These are phyloP conservation scores for Stemphylium lycopersici DNA, from an alignment of 2,329 filamentous ascomycete species.

Conservation along the genomic window DNA sequence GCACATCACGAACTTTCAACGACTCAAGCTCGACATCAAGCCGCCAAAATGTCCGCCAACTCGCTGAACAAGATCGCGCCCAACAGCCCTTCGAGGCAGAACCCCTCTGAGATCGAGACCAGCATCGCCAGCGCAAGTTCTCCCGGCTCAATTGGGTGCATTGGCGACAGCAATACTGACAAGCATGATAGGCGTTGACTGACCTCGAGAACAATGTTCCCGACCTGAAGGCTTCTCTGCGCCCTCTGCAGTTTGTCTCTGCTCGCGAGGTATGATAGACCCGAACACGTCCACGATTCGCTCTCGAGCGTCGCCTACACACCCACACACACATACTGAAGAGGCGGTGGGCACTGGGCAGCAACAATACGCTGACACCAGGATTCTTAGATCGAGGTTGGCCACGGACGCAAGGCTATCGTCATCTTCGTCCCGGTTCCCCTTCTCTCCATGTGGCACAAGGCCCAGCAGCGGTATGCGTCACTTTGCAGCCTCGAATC, in stretches of 20 bases:
- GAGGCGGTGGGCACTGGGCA: slow-evolving; percentile 64
- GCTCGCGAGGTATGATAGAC: slow-evolving; percentile 92
- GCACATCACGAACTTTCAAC: slow-evolving; percentile 25
- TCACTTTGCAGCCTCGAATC: not conserved
- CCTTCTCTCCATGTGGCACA: slow-evolving; percentile 98
- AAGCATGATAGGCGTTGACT: slow-evolving; percentile 68
- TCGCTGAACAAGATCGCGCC: slow-evolving; percentile 96
- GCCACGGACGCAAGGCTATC: slow-evolving; percentile 99
- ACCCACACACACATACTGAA: slow-evolving; percentile 46
- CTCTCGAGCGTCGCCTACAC: slow-evolving; percentile 36
- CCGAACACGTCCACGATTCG: slow-evolving; percentile 28
- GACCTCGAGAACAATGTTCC: slow-evolving; percentile 99
- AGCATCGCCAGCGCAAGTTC: slow-evolving; percentile 85
- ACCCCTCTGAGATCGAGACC: slow-evolving; percentile 96
- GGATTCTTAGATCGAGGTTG: slow-evolving; percentile 92
- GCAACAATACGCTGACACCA: slow-evolving; percentile 61
- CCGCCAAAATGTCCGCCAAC: slow-evolving; percentile 63
- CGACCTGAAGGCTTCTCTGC: slow-evolving; percentile 94
- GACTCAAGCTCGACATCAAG: slow-evolving; percentile 35
- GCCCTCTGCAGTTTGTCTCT: slow-evolving; percentile 98
- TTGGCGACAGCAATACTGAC: slow-evolving; percentile 24
- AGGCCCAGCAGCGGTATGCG: slow-evolving; percentile 97
- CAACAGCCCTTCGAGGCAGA: slow-evolving; percentile 95
- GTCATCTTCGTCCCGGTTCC: slow-evolving; percentile 99
- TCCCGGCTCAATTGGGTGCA: slow-evolving; percentile 4